phyloP scores from a whole-genome alignment of 768 basidiomycete species.

The Phylloporus sp. region DNA sequence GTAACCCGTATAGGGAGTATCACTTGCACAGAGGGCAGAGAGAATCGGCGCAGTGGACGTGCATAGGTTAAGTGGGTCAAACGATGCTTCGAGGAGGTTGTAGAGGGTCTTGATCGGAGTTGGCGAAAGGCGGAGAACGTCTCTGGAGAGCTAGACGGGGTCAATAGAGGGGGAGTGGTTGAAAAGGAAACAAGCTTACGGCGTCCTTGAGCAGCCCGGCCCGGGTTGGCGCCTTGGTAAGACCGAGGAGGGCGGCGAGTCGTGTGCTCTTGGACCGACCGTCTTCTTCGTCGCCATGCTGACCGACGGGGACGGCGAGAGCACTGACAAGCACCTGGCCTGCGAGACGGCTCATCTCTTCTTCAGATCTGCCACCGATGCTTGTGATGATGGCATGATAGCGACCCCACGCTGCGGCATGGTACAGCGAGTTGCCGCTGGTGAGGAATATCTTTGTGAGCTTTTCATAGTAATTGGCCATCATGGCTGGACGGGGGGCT shows the following conservation, averaged over 20 bases:
- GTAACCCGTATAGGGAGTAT: conserved; percentile 67
- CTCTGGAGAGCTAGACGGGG: conserved; percentile 65
- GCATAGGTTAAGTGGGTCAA: conserved; percentile 88
- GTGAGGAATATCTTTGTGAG: conserved; percentile 95
- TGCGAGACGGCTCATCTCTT: conserved; percentile 75
- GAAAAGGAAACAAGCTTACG: conserved; percentile 42
- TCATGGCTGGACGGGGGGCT: conserved; percentile 89
- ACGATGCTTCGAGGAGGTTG: conserved; percentile 85
- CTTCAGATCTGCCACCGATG: conserved; percentile 71
- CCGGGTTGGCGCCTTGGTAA: conserved; percentile 80
- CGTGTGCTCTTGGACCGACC: conserved; percentile 68
- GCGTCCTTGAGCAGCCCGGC: conserved; percentile 85
- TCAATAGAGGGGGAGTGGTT: neutral
- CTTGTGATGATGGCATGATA: conserved; percentile 72
- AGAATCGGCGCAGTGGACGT: conserved; percentile 76
- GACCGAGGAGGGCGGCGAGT: conserved; percentile 80
- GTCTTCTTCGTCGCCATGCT: conserved; percentile 49
- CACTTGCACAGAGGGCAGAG: conserved; percentile 43
- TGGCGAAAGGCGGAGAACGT: conserved; percentile 79
- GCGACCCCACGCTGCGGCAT: conserved; percentile 92
- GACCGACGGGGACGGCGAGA: conserved; percentile 85
- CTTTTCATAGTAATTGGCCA: conserved; percentile 99
- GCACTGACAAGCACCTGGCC: conserved; percentile 91
- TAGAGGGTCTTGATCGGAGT: conserved; percentile 73
- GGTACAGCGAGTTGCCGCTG: conserved; percentile 91